phyloP scores from a whole-genome alignment of 495 filamentous ascomycete species.

The Neurospora sp. region DNA sequence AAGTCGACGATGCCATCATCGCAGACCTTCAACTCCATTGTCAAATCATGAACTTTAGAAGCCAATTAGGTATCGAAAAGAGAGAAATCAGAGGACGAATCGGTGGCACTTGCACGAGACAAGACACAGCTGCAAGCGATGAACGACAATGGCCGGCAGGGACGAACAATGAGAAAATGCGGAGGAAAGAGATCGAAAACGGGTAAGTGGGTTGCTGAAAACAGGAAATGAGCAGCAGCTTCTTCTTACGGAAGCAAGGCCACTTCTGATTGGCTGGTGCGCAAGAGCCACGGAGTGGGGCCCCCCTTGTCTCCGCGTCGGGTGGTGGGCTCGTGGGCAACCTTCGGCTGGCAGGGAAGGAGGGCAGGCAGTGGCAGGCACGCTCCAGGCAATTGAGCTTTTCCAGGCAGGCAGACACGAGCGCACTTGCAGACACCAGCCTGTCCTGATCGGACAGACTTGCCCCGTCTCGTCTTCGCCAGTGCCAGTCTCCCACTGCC shows the following conservation, averaged over 20 bases:
- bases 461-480: neutral
- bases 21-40: neutral
- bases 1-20: neutral
- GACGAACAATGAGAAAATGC: neutral
- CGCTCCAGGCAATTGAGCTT: neutral
- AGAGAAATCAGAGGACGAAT: neutral
- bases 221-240: slow-evolving; percentile 15
- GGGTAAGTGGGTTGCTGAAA: slow-evolving; percentile 15
- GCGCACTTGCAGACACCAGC: neutral
- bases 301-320: neutral
- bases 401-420: neutral
- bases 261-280: slow-evolving; percentile 16
- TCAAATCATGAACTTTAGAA: neutral
- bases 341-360: neutral
- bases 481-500: neutral
- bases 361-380: neutral
- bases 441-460: neutral
- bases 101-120: neutral
- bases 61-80: neutral
- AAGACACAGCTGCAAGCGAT: neutral
- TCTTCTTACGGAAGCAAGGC: slow-evolving; percentile 26
- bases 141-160: neutral
- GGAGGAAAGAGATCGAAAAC: slow-evolving; percentile 6
- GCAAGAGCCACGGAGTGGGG: neutral
- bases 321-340: neutral